These are phyloP conservation scores for Backusella luteola DNA, from an alignment of 192 early-diverging fungal species.

Conservation along the genomic window DNA sequence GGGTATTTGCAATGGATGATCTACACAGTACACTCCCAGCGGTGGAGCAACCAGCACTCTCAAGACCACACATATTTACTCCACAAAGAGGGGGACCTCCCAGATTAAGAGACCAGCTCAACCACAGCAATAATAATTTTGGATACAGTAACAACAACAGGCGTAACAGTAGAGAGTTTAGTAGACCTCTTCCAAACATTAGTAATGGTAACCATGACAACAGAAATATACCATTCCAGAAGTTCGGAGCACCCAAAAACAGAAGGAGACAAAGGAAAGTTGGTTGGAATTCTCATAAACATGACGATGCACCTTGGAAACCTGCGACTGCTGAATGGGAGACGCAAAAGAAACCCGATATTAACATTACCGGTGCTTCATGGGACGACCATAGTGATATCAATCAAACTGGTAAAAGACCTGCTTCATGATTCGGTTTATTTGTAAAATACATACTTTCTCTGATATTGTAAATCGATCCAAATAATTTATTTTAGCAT, in stretches of 20 bases:
- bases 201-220: neutral
- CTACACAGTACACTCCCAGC: neutral
- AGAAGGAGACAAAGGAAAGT: constrained; percentile 16
- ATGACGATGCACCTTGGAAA: constrained; percentile 21
- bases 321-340: constrained; percentile 21
- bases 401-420: neutral
- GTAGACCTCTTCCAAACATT: neutral
- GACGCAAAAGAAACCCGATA: constrained; percentile 1
- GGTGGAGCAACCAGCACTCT: neutral
- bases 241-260: constrained; percentile 1
- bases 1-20: constrained; percentile 35
- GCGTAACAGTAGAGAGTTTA: neutral
- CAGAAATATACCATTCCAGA: neutral
- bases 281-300: constrained; percentile 33
- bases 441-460: neutral
- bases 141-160: neutral
- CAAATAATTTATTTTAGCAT: neutral
- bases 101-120: neutral
- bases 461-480: neutral
- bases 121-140: neutral
- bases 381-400: neutral
- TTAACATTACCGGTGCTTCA: neutral
- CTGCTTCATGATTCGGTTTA: neutral
- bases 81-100: neutral
- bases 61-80: neutral